phyloP scores from a whole-genome alignment of 306 rosid species.

The Arachis hypogaea region DNA sequence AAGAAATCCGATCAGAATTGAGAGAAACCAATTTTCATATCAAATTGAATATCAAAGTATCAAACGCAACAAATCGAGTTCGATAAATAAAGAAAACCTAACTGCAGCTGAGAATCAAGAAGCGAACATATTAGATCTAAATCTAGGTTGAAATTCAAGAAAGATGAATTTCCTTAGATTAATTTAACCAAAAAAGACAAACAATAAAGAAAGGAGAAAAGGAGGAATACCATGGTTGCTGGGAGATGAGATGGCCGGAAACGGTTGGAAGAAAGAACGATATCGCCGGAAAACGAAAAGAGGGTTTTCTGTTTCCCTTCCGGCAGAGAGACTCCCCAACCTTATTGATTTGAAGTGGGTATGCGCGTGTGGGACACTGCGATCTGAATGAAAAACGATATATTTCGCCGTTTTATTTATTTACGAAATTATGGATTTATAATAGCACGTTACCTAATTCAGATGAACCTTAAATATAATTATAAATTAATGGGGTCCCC shows the following conservation, averaged over 20 bases:
- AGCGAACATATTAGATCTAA: slow-evolving; percentile 11
- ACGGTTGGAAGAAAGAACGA: slow-evolving; percentile 32
- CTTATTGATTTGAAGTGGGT: slow-evolving; percentile 14
- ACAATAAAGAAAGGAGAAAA: background rate
- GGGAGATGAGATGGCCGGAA: slow-evolving; percentile 29
- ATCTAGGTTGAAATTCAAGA: background rate
- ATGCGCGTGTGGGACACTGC: background rate
- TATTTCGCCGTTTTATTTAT: slow-evolving; percentile 15
- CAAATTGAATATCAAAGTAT: background rate
- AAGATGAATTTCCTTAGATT: background rate
- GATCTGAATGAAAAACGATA: slow-evolving; percentile 13
- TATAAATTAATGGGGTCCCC: slow-evolving; percentile 25
- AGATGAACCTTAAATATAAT: background rate
- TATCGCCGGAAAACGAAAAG: slow-evolving; percentile 44
- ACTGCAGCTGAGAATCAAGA: background rate
- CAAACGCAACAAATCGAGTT: slow-evolving; percentile 5
- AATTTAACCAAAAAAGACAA: background rate
- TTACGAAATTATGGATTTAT: background rate
- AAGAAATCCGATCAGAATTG: background rate
- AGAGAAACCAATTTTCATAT: background rate
- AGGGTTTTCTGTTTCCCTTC: slow-evolving; percentile 25
- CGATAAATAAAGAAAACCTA: background rate
- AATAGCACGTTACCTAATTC: background rate
- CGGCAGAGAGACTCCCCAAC: slow-evolving; percentile 43
- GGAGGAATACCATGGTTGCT: slow-evolving; percentile 39